phyloP scores from a whole-genome alignment of 1,139 yeast genomes.

The Saccharomyces hybrid region DNA sequence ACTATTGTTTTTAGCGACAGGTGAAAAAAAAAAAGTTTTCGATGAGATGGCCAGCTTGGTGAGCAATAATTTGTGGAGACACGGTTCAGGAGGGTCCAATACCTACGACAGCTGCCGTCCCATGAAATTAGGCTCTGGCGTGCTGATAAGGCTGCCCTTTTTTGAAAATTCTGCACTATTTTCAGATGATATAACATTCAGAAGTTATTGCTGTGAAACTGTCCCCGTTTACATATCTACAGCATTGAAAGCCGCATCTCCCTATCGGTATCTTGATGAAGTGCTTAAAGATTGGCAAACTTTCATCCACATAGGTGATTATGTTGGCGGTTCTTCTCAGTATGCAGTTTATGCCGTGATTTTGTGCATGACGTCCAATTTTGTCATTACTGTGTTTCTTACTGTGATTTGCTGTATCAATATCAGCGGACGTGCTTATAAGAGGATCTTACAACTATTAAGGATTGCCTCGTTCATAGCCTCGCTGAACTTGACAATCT shows the following conservation, averaged over 20 bases:
- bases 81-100: not conserved
- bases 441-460: constrained; percentile 38
- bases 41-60: not conserved
- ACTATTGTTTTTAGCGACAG: not conserved
- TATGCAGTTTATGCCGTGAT: constrained; percentile 54
- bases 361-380: constrained; percentile 55
- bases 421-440: constrained; percentile 28
- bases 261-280: constrained; percentile 16
- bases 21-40: not conserved
- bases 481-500: constrained; percentile 45
- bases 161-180: constrained; percentile 9
- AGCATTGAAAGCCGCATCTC: constrained; percentile 14
- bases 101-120: constrained; percentile 19
- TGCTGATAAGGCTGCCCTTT: constrained; percentile 14
- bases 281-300: constrained; percentile 28
- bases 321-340: constrained; percentile 39
- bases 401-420: constrained; percentile 58
- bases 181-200: constrained; percentile 16
- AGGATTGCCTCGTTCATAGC: constrained; percentile 41
- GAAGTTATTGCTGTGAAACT: constrained; percentile 24
- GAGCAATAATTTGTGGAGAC: not conserved
- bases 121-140: constrained; percentile 20
- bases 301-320: constrained; percentile 13
- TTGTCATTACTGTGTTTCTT: constrained; percentile 56
- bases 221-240: constrained; percentile 32